Base-by-base conservation (phyloP, 2,329 filamentous ascomycete genomes). In the Gnomoniopsis smithogilvyi region DNA sequence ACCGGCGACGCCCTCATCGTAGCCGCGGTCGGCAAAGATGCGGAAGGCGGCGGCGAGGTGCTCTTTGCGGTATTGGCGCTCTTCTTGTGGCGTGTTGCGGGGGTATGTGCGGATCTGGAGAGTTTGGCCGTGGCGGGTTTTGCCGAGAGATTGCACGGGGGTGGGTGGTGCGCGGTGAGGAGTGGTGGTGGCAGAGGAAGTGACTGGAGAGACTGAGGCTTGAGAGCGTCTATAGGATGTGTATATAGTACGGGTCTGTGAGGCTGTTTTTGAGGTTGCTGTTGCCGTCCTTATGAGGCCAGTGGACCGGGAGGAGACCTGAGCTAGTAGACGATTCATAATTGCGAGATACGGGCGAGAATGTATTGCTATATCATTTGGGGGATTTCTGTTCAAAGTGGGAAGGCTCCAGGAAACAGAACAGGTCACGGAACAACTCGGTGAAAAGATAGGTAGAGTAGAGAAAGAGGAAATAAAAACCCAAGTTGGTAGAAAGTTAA, bases 31-130 rank as follows among this genome's bases (percentile, higher is more conserved):
- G 0, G 84, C 78, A 66, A 86, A 87, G 56, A 86, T 76, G 11
- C 85, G 80, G 67, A 88, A 88, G 3, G 82, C 82, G 2, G 76
- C 76, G 0, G 82, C 82, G 70, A 84, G 82, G 67, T 85, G 82
- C 30, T 79, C 74, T 26, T 83, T 75, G 64, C 83, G 80, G 74
- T 83, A 85, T 64, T 75, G 72, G 12, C 84, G 81, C 56, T 87
- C 78, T 43, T 79, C 76, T 22, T 76, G 76, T 73, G 8, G 74
- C 69, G 68, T 84, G 85, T 52, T 74, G 41, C 41, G 73, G 3
- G 84, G 84, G 43, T 86, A 83, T 38, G 79, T 76, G 41, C 75
- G 72, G 34, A 81, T 56, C 15, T 48, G 43, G 14, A 66, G 59
- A 6, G 48, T 36, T 15, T 24, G 43, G 54, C 61, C 58, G 6